Evolutionary conservation across 2,329 filamentous ascomycete species (phyloP).

Genomic region (Apiospora marii): DNA sequence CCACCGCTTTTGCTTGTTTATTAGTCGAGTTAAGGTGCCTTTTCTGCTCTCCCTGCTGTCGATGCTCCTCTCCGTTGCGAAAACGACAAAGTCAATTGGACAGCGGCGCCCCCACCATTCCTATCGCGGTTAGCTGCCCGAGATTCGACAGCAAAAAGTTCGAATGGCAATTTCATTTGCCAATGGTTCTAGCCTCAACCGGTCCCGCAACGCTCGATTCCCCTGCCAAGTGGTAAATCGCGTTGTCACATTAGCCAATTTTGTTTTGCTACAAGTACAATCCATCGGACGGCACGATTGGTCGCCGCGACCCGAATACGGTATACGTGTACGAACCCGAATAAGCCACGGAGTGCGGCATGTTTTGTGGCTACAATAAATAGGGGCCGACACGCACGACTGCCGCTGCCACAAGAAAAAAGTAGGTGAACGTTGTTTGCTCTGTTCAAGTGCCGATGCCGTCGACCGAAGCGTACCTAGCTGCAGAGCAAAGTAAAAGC

Average conservation of each 20-base stretch:
- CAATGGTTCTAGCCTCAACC: constrained; percentile 9
- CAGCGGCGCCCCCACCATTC: not conserved
- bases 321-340: constrained; percentile 20
- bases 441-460: not conserved
- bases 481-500: not conserved
- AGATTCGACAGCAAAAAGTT: constrained; percentile 15
- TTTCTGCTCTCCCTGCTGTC: not conserved
- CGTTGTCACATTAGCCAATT: constrained; percentile 13
- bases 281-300: constrained; percentile 8
- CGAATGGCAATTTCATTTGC: constrained; percentile 20
- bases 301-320: constrained; percentile 18
- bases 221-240: not conserved
- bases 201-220: not conserved
- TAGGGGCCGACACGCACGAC: not conserved
- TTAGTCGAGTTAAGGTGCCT: not conserved
- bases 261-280: not conserved
- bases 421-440: not conserved
- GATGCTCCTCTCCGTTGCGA: constrained; percentile 8
- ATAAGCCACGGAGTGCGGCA: constrained; percentile 10
- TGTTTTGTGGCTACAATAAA: constrained; percentile 5
- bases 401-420: not conserved
- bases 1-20: constrained; percentile 19
- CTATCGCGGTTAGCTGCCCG: constrained; percentile 9
- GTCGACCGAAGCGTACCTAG: not conserved
- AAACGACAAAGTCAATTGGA: constrained; percentile 11